Base-by-base conservation (phyloP, 768 basidiomycete genomes). In the Xerocomellus amylosporus region DNA sequence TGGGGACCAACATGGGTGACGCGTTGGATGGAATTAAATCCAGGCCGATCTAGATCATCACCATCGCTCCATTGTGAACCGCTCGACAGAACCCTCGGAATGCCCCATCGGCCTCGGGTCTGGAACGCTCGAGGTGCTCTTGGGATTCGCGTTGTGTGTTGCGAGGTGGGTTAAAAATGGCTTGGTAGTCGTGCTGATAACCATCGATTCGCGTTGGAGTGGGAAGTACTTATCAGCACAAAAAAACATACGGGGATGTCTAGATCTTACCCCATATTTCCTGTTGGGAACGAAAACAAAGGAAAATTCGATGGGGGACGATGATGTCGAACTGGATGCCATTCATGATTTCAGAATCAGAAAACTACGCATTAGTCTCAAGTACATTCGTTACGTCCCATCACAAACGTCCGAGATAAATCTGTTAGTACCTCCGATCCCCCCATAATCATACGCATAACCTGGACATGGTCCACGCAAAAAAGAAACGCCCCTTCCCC, bases 61-160 rank as follows among this genome's bases (percentile, higher is more conserved):
- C 28, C 3, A 20, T 15, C 28, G 2, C 8, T 36, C 36, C 48
- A 44, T 30, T 30, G 19, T 20, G 9, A 9, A 37, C 17, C 8
- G 17, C 19, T 41, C 24, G 57, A 43, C 46, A 51, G 50, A 30
- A 50, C 46, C 49, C 38, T 15, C 33, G n/a, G 33, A 28, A 51
- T 46, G 40, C 2, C 19, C 14, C 15, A 28, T 31, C 43, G 4
- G 2, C 38, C 41, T 8, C 14, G 28, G 7, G 48, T 46, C 58
- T 60, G 22, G 52, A 54, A 30, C 52, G 53, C 33, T 55, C 58
- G 44, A 54, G 36, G 19, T 31, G 44, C 19, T 15, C 14, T 44
- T 37, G 46, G 46, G 34, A 24, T 19, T 46, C 47, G 36, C 46
- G 28, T 53, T 47, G 33, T 53, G 17, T 5, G 24, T 26, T 15